Conservation (phyloP, 1,284 basidiomycete genomes). For the Takashimella tepidaria region DNA sequence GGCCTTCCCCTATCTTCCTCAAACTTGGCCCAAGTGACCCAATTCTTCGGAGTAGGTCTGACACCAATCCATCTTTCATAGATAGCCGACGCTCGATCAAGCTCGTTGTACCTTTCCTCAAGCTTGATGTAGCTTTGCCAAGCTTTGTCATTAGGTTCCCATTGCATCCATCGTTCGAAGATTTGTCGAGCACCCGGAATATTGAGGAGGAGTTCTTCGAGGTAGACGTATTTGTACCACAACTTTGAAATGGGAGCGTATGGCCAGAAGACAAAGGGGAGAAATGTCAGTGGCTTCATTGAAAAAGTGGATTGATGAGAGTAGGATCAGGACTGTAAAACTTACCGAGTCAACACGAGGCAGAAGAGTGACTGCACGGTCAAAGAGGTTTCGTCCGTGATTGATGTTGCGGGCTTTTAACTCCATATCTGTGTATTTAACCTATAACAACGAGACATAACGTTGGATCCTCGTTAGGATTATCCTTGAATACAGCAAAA, state of each 20-base stretch:
- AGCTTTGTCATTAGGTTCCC: slow-evolving; percentile 99
- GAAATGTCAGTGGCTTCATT: not conserved
- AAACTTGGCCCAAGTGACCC: slow-evolving; percentile 95
- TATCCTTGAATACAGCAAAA: too few species aligned
- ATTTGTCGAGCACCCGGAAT: slow-evolving; percentile 92
- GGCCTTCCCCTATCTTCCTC: slow-evolving; percentile 84
- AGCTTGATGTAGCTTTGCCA: slow-evolving; percentile 99
- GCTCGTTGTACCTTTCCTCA: slow-evolving; percentile 87
- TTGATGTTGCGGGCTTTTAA: slow-evolving; percentile 95
- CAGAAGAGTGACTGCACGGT: slow-evolving; percentile 90
- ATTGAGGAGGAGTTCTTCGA: slow-evolving; percentile 95
- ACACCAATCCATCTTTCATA: slow-evolving; percentile 94
- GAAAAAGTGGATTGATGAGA: slow-evolving; percentile 9
- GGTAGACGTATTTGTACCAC: slow-evolving; percentile 99
- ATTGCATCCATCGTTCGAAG: slow-evolving; percentile 98
- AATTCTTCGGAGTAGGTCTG: slow-evolving; percentile 87
- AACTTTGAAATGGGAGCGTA: slow-evolving; percentile 52
- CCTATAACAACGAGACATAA: slow-evolving; percentile 28
- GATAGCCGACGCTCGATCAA: slow-evolving; percentile 83
- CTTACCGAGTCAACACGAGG: slow-evolving; percentile 71
- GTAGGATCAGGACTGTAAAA: too few species aligned
- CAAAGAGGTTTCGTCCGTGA: slow-evolving; percentile 93
- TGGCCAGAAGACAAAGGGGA: not conserved
- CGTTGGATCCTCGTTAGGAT: too few species aligned
- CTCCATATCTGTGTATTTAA: slow-evolving; percentile 97